A percentile compares a stretch with the other conserved stretches of the same genome.
These are phyloP conservation scores for Aureococcus anophagefferens DNA, from an alignment of 108 stramenopile genomes.

Conservation along the genomic window DNA sequence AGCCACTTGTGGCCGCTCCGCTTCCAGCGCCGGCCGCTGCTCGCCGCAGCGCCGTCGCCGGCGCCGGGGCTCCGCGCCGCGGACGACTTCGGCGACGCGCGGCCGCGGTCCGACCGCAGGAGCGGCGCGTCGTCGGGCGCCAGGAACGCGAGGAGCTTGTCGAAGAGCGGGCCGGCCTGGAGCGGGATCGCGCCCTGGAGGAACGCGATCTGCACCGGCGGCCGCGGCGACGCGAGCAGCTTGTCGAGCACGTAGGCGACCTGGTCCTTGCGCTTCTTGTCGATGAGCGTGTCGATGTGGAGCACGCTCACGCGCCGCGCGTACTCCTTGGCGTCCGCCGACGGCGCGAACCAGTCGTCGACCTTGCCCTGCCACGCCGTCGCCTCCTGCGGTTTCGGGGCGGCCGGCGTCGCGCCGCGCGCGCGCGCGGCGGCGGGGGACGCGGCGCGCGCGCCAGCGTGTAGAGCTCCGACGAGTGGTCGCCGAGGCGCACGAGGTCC, in stretches of 20 bases:
- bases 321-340: background rate
- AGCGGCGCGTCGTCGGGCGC: background rate
- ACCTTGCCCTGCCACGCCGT: background rate
- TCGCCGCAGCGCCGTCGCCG: no score
- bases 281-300: background rate
- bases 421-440: no score
- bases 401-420: no score
- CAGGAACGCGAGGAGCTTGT: background rate
- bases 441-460: no score
- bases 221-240: background rate
- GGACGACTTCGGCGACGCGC: no score
- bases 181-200: background rate
- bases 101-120: no score
- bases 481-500: background rate
- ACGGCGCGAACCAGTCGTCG: background rate
- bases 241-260: background rate
- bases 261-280: background rate
- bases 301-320: background rate
- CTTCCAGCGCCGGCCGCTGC: background rate
- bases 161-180: background rate
- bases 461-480: background rate
- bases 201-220: background rate
- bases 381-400: background rate
- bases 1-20: background rate
- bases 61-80: no score